Evolutionary conservation across 257 asterid genomes (phyloP).

Genomic region (Petunia axillaris): DNA sequence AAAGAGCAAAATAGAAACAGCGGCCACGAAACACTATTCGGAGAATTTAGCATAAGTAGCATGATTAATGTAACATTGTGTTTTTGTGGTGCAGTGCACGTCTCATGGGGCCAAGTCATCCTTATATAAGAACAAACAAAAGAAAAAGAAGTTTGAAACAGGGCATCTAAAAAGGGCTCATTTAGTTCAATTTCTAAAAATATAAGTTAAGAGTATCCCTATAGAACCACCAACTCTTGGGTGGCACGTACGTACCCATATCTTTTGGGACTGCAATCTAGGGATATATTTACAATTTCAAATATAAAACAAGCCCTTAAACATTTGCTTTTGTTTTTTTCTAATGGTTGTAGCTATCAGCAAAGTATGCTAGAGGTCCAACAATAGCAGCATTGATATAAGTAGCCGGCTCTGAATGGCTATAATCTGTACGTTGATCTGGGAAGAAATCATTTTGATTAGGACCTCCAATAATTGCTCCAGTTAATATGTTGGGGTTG

Average conservation of each 20-base stretch:
- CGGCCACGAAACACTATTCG: no score
- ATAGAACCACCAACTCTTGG: not conserved
- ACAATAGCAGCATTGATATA: constrained; percentile 83
- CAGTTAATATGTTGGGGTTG: constrained; percentile 61
- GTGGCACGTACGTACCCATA: not conserved
- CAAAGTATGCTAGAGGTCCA: constrained; percentile 84
- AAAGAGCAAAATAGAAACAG: no score
- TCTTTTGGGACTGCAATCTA: not conserved
- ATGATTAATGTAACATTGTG: not conserved
- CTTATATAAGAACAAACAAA: not conserved
- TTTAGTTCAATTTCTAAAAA: not conserved
- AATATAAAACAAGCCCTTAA: not conserved
- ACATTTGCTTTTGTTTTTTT: not conserved
- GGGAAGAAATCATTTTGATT: constrained; percentile 73
- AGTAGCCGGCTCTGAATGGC: constrained; percentile 83
- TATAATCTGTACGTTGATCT: constrained; percentile 70
- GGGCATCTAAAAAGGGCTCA: not conserved
- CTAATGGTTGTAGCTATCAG: constrained; percentile 28
- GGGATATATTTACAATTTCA: constrained; percentile 15
- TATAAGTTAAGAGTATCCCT: constrained; percentile 5
- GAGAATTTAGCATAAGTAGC: no score
- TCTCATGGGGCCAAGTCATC: no score
- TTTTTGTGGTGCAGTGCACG: not conserved
- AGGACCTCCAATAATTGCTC: constrained; percentile 91
- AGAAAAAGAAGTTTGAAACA: not conserved